Evolutionary conservation across 23 red algal species (phyloP).

Genomic region (Agarophyton chilense): DNA sequence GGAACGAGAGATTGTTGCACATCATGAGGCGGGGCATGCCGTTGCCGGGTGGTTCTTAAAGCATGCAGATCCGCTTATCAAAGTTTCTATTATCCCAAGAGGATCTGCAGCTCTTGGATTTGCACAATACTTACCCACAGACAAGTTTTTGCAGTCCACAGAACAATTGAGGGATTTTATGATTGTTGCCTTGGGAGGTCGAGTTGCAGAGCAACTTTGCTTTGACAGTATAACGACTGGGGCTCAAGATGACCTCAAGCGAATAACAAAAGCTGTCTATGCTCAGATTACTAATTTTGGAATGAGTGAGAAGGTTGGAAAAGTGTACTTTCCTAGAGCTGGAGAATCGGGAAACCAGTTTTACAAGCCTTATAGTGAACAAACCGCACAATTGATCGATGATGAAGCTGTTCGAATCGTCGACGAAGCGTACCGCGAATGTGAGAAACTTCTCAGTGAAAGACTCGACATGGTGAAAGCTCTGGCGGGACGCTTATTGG

Average conservation of each 20-base stretch:
- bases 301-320: conserved; percentile 92
- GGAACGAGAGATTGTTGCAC: conserved; percentile 95
- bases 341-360: conserved; percentile 78
- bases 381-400: conserved; percentile 96
- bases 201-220: conserved; percentile 87
- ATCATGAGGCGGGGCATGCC: conserved; percentile 99
- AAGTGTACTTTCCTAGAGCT: conserved; percentile 80
- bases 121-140: conserved; percentile 96
- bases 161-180: conserved; percentile 95
- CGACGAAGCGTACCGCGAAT: conserved; percentile 82
- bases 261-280: conserved; percentile 91
- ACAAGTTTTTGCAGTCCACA: conserved; percentile 83
- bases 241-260: conserved; percentile 95
- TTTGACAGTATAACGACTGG: conserved; percentile 94
- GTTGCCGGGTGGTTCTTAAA: conserved; percentile 97
- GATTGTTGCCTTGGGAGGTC: conserved; percentile 91
- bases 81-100: conserved; percentile 98
- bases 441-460: conserved; percentile 78
- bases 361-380: conserved; percentile 94
- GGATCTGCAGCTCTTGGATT: conserved; percentile 97
- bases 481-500: conserved; percentile 78
- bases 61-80: conserved; percentile 96
- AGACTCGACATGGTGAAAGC: conserved; percentile 77
- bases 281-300: conserved; percentile 92
- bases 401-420: conserved; percentile 91